Conservation (phyloP, 1,139 yeast genomes). For the Protomyces pachydermus region DNA sequence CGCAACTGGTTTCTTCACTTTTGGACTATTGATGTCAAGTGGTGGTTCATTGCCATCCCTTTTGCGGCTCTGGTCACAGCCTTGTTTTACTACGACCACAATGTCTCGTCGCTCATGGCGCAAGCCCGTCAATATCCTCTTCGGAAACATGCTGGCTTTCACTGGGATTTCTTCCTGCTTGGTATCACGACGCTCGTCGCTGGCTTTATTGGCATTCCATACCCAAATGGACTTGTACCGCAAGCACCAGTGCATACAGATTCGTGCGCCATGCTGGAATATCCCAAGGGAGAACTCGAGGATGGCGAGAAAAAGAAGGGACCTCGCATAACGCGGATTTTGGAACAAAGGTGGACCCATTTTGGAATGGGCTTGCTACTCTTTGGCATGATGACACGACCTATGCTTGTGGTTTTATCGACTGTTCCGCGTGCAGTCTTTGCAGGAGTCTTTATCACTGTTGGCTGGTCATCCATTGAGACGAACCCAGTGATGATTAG, state of each 20-base stretch:
- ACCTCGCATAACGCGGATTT: conserved; percentile 4
- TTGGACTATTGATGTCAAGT: conserved; percentile 67
- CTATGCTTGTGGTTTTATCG: conserved; percentile 72
- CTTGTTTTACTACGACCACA: conserved; percentile 88
- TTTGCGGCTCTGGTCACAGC: conserved; percentile 81
- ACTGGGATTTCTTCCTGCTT: conserved; percentile 81
- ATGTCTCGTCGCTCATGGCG: conserved; percentile 86
- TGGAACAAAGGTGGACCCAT: conserved; percentile 84
- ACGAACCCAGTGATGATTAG: conserved; percentile 61
- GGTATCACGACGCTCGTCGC: conserved; percentile 84
- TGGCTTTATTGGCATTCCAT: conserved; percentile 84
- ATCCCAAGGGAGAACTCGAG: neutral
- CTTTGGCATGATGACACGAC: conserved; percentile 83
- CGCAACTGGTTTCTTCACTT: conserved; percentile 70
- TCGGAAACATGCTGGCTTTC: conserved; percentile 81
- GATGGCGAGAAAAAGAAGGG: conserved; percentile 34
- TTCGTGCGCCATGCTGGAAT: conserved; percentile 60
- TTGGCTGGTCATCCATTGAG: conserved; percentile 80
- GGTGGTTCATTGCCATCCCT: conserved; percentile 84
- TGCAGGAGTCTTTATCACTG: conserved; percentile 85
- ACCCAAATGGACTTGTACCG: conserved; percentile 94
- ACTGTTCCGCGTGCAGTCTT: conserved; percentile 90
- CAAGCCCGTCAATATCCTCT: conserved; percentile 78
- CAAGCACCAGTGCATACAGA: conserved; percentile 93
- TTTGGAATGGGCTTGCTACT: conserved; percentile 78